Percentiles rank a stretch among this genome's conserved stretches.
Evolutionary conservation across 768 basidiomycete species (phyloP).

Genomic region (Lentinula sp.): DNA sequence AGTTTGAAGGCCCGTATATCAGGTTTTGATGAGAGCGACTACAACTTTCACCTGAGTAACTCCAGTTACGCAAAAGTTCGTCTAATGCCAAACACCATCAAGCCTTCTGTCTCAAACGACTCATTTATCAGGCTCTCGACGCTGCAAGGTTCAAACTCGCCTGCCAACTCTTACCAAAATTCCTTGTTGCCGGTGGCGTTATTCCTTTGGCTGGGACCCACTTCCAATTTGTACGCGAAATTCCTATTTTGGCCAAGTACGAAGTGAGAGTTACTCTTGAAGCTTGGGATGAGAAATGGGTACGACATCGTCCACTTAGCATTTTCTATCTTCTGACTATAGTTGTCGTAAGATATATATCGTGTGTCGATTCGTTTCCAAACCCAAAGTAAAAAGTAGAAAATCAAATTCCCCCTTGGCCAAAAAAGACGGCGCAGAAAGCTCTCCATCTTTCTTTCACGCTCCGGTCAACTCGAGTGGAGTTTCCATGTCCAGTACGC

Average conservation of each 20-base stretch:
- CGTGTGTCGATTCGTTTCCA: conserved; percentile 40
- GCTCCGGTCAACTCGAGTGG: background rate
- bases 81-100: background rate
- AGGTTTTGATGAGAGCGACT: conserved; percentile 72
- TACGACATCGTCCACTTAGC: conserved; percentile 16
- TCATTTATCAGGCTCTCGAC: conserved; percentile 1
- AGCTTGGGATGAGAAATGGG: conserved; percentile 55
- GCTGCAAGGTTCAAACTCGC: conserved; percentile 2
- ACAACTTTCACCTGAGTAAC: conserved; percentile 73
- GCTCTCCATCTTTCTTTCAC: conserved; percentile 4
- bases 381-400: conserved; percentile 12
- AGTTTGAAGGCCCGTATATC: background rate
- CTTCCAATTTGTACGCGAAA: conserved; percentile 45
- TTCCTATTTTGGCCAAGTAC: conserved; percentile 36
- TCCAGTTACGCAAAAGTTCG: conserved; percentile 72
- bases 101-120: background rate
- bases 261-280: conserved; percentile 38
- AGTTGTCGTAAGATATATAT: conserved; percentile 31
- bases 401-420: background rate
- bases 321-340: background rate
- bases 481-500: conserved; percentile 3
- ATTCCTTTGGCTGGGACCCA: conserved; percentile 34
- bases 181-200: conserved; percentile 36
- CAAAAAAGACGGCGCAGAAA: background rate
- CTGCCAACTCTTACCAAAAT: conserved; percentile 25